A percentile compares a stretch with the other conserved stretches of the same genome.
phyloP scores from a whole-genome alignment of 345 rosid genomes.

The Syzygium jambos region DNA sequence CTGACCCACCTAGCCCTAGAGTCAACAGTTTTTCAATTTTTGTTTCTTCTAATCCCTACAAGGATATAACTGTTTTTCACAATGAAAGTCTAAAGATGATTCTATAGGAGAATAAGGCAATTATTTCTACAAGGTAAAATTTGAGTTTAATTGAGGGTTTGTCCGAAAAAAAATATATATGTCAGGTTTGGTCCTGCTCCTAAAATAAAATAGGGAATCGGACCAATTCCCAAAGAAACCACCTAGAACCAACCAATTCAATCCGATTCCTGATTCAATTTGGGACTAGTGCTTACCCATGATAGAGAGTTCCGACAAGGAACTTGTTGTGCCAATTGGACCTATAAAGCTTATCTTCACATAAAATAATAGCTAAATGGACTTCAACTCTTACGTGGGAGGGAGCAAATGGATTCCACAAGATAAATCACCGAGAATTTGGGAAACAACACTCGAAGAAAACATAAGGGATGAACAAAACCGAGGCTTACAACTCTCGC shows the following conservation, averaged over 20 bases:
- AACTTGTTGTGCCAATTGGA: neutral
- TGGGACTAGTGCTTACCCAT: fast-evolving
- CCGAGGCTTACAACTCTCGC: neutral
- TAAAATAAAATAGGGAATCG: fast-evolving
- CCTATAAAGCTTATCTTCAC: neutral
- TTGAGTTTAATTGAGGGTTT: neutral
- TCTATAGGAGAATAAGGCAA: neutral
- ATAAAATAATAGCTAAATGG: neutral
- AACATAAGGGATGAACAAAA: neutral
- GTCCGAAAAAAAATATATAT: neutral
- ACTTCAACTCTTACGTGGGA: neutral
- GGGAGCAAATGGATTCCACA: neutral
- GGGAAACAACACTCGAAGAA: neutral
- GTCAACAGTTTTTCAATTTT: neutral
- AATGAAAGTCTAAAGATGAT: neutral
- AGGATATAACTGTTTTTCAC: neutral
- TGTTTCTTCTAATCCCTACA: neutral
- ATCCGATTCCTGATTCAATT: neutral
- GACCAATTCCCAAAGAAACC: fast-evolving
- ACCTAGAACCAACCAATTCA: fast-evolving
- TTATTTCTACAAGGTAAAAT: neutral
- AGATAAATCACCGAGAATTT: fast-evolving
- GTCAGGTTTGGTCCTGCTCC: fast-evolving
- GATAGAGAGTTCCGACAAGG: fast-evolving
- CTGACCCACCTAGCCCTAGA: neutral